Evolutionary conservation across 805 yeast species (phyloP), one percentile per base, ranked within the genome.

Genomic region (Cyberlindnera lachancei): DNA sequence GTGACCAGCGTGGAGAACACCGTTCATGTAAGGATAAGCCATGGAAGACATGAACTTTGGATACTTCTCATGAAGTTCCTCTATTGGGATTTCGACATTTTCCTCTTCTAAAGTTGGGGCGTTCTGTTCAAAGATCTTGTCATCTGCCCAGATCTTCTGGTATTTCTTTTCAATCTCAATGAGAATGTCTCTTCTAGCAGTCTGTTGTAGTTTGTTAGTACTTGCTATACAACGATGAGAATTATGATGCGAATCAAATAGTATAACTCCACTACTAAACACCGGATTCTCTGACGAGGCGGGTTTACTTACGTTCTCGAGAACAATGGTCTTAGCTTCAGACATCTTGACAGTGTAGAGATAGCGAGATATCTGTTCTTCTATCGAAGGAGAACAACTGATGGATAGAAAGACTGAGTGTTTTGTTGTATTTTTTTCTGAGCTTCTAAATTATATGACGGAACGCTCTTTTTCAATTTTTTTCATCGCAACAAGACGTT

Each of bases 21-120:
- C 98, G 59, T 90, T 90, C 96, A 88, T 88, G 62, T 90, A 90
- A 27, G 98, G 98, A 53, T 85, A 90, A 10, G 98, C 97, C 96
- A 92, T 88, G 30, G 94, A 79, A 16, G 84, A 72, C 66, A 85
- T 79, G 63, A 70, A 82, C 59, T 92, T 92, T 36, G 97, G 97
- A 56, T 80, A 69, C 49, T 75, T 70, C 36, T 66, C 69, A 49
- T 84, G 85, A 25, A 34, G 28, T 52, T 80, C 84, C 32, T 79
- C 94, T 21, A 66, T 59, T 27, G 61, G 57, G 31, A 75, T 64
- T 32, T 71, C 64, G 27, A 66, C 62, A 15, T 72, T 66, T 29
- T 59, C 64, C 44, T 83, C 94, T 30, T 75, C 81, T 29, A 73
- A 47, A 46, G 15, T 79, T 59, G 97, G 97, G 12, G 97, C 95